Percentiles rank a stretch among this genome's conserved stretches.
These are phyloP conservation scores for Colletotrichum paranaense DNA, from an alignment of 2,329 filamentous ascomycete species.

Conservation along the genomic window DNA sequence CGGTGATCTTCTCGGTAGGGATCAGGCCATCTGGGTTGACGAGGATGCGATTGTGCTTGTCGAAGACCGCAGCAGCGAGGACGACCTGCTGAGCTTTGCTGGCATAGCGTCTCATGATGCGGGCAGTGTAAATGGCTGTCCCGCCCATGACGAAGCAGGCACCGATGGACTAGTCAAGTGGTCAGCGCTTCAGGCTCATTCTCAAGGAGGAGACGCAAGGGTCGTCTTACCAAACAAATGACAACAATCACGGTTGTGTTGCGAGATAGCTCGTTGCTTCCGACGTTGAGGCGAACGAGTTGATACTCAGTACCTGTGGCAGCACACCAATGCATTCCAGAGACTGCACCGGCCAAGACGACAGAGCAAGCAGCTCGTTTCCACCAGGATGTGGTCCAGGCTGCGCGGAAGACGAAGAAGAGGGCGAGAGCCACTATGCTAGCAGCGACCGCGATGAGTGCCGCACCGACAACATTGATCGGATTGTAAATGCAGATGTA, in stretches of 20 bases:
- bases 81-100: conserved; percentile 71
- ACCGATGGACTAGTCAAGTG: conserved; percentile 63
- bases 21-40: conserved; percentile 77
- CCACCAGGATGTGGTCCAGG: conserved; percentile 85
- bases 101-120: conserved; percentile 63
- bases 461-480: conserved; percentile 73
- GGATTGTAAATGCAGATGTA: conserved; percentile 73
- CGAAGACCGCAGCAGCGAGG: conserved; percentile 73
- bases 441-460: conserved; percentile 77
- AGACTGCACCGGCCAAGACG: conserved; percentile 79
- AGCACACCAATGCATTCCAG: conserved; percentile 90
- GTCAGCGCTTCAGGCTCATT: not conserved
- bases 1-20: conserved; percentile 81
- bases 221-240: conserved; percentile 70
- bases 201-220: not conserved
- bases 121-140: conserved; percentile 65
- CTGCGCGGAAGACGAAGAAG: conserved; percentile 81
- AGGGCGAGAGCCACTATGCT: conserved; percentile 77
- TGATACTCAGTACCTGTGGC: conserved; percentile 77
- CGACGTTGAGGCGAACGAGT: conserved; percentile 58
- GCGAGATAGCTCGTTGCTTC: conserved; percentile 59
- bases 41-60: conserved; percentile 72
- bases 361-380: conserved; percentile 75
- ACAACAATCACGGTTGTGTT: conserved; percentile 80
- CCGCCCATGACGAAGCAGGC: conserved; percentile 70